These are phyloP conservation scores for Schizochytrium sp. DNA, from an alignment of 108 stramenopile species.

Conservation along the genomic window DNA sequence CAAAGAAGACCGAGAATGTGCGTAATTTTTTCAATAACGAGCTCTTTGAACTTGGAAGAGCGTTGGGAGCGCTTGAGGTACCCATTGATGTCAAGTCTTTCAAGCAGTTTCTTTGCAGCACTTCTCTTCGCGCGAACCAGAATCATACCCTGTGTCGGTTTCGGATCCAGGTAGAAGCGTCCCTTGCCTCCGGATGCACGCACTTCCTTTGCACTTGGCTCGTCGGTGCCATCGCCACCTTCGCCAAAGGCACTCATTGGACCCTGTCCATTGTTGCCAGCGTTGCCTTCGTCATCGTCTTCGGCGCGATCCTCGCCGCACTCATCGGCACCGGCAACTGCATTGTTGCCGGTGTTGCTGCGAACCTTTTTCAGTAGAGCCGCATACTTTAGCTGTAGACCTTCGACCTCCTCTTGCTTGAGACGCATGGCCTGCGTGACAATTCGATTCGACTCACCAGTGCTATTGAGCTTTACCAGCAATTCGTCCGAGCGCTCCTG, in stretches of 20 bases:
- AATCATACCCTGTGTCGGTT: constrained; percentile 29
- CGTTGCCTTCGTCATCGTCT: background rate
- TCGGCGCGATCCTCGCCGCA: background rate
- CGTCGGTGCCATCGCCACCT: background rate
- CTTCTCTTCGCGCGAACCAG: background rate
- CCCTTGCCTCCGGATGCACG: constrained; percentile 41
- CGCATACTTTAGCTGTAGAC: constrained; percentile 32
- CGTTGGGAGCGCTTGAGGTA: constrained; percentile 46
- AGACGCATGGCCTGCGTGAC: constrained; percentile 54
- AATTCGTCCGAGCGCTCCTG: constrained; percentile 51
- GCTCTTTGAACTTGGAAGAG: constrained; percentile 52
- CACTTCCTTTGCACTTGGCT: constrained; percentile 28
- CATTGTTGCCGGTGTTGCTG: background rate
- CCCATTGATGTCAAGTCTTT: constrained; percentile 28
- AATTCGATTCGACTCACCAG: constrained; percentile 50
- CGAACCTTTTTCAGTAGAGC: constrained; percentile 38
- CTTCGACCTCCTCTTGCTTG: constrained; percentile 43
- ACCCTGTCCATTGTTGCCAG: background rate
- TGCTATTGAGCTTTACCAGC: constrained; percentile 45
- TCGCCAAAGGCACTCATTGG: background rate
- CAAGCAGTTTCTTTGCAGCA: background rate
- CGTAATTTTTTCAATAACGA: constrained; percentile 48
- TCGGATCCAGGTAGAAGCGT: constrained; percentile 46
- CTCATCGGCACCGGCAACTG: background rate
- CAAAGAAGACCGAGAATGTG: constrained; percentile 51